Base-by-base conservation (phyloP, 345 rosid species). In the Camelina sativa region DNA sequence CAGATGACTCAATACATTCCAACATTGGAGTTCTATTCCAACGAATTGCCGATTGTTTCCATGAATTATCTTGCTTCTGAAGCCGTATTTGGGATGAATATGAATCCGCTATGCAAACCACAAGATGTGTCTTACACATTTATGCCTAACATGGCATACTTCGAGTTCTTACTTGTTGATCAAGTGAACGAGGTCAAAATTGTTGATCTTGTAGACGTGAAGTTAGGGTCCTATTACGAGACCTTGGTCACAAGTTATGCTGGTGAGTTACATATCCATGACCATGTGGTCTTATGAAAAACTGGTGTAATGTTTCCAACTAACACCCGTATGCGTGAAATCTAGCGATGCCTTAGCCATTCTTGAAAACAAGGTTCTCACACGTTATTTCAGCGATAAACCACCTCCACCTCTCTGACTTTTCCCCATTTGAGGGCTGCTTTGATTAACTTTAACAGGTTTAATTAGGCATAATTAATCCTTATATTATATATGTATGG, bases 51-150 rank as follows among this genome's bases (percentile, higher is more conserved):
- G 7, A 25, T 55, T 1, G 11, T 55, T 28, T 55, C 19, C 38
- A 13, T 7, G 19, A 13, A 7, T 7, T 55, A 28, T 28, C 1
- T 28, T 13, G 13, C 60, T 55, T 55, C 60, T 15, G 60, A 55
- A 53, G 2, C 38, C 19, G 11, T 1, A 0, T 2, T 55, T 8
- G 60, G 60, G 11, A 13, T 55, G 1, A 55, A 55, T 28, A 0
- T 55, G 38, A 28, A 55, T 55, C 60, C 60, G 7, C 8, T 55
- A 15, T 55, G 60, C 60, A 55, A 55, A 28, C 38, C 38, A 28
- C 38, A 55, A 28, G 38, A 55, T 55, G 60, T 55, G 60, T 28
- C 60, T 15, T 55, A 55, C 60, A 55, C 60, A 28, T 28, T 55
- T 55, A 6, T 55, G 4, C 60, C 60, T 2, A 28, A 55, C 38